Base-by-base conservation (phyloP, 2,329 filamentous ascomycete species). In the Epichloe typhina region DNA sequence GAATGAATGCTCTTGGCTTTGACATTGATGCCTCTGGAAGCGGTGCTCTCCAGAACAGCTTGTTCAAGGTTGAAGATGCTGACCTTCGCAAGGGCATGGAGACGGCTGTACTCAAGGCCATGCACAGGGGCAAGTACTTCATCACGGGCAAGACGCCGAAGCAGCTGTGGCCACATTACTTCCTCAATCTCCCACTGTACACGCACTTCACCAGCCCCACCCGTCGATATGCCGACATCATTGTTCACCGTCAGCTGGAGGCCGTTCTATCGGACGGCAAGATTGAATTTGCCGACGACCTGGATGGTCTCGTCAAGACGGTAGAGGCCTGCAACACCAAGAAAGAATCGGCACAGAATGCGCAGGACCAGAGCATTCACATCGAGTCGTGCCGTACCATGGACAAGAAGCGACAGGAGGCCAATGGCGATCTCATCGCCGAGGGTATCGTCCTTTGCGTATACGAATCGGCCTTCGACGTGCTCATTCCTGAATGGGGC, bases 61-160 rank as follows among this genome's bases (percentile, higher is more conserved):
- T 98, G 46, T 97, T 96, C 79, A 87, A 88, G 68, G 82, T 98
- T 41, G 83, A 95, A 45, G 89, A 98, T 65, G 70, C 80, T 37
- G 88, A 95, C 58, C 75, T 96, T 56, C 86, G 93, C 62, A 95
- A 95, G 80, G 93, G 93, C 55, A 95, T 98, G 87, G 93, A 98
- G 75, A 96, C 91, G 2, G 73, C 97, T 33, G 75, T 97, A 36
- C 77, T 95, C 66, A 98, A 98, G 74, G 84, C 89, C 38, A 95
- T 97, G 89, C 85, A 87, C 61, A 86, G 91, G 55, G 93, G 90
- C 63, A 97, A 96, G 69, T 98, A 98, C 72, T 94, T 83, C 62
- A 84, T 97, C 59, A 78, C 85, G 50, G 82, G 86, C 63, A 94
- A 88, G 73, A 81, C 85, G 36, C 70, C 80, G 41, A 83, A 86